Conservation (phyloP, 2,329 filamentous ascomycete species). For the Daldinia eschscholtzii region DNA sequence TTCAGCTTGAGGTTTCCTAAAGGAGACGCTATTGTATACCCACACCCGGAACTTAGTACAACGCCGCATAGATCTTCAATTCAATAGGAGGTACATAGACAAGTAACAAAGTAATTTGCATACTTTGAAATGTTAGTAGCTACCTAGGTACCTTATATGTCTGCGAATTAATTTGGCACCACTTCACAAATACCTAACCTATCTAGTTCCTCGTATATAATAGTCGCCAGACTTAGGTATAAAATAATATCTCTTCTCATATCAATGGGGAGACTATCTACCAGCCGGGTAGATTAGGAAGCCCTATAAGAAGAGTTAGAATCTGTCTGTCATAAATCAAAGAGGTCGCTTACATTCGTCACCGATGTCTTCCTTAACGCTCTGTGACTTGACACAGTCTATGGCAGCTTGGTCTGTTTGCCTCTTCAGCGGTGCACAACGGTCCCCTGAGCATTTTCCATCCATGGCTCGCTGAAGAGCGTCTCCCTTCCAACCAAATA, state of each 20-base stretch:
- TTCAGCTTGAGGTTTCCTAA: neutral
- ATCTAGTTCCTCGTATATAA: neutral
- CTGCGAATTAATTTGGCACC: no score
- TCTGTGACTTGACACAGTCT: constrained; percentile 49
- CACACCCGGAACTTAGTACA: neutral
- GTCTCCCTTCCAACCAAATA: constrained; percentile 57
- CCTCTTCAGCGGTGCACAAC: constrained; percentile 50
- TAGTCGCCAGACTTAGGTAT: neutral
- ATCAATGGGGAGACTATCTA: constrained; percentile 7
- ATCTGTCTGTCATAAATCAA: neutral
- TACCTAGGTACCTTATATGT: neutral
- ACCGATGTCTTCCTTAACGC: constrained; percentile 46
- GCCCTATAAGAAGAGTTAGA: constrained; percentile 36
- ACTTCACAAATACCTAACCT: neutral
- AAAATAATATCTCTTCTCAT: neutral
- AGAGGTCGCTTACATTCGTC: constrained; percentile 37
- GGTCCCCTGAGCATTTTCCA: constrained; percentile 53
- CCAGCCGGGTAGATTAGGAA: constrained; percentile 37
- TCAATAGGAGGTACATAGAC: neutral
- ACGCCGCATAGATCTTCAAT: neutral
- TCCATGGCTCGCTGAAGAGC: constrained; percentile 55
- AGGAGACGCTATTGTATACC: neutral
- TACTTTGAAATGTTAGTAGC: no score
- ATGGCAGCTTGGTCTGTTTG: constrained; percentile 51
- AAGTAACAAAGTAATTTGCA: no score